These are phyloP conservation scores for Melastoma candidum DNA, from an alignment of 441 rosid species.

Conservation along the genomic window DNA sequence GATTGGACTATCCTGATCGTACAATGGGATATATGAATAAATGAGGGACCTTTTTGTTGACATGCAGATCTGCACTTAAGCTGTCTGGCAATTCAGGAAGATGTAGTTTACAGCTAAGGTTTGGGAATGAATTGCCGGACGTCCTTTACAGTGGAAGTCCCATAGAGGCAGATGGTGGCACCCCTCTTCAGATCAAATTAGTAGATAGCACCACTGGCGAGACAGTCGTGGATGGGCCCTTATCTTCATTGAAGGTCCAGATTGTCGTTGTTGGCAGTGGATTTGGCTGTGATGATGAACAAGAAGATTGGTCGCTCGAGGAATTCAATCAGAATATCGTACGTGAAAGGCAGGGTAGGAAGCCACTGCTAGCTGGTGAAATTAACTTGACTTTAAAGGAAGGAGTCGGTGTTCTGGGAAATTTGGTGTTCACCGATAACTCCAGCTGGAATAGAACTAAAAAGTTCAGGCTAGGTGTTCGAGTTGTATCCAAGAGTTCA, in stretches of 20 bases:
- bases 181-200: constrained; percentile 30
- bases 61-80: constrained; percentile 21
- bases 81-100: constrained; percentile 24
- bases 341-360: constrained; percentile 49
- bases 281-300: constrained; percentile 32
- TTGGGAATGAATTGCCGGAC: constrained; percentile 23
- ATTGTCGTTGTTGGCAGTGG: constrained; percentile 57
- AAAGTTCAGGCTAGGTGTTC: constrained; percentile 68
- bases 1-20: neutral
- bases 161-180: constrained; percentile 31
- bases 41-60: neutral
- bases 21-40: neutral
- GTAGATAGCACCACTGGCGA: constrained; percentile 32
- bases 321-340: constrained; percentile 39
- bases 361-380: constrained; percentile 68
- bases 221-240: constrained; percentile 29
- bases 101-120: constrained; percentile 33
- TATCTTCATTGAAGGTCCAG: constrained; percentile 42
- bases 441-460: constrained; percentile 72
- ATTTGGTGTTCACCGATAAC: constrained; percentile 58
- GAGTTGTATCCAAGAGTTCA: constrained; percentile 15
- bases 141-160: constrained; percentile 45
- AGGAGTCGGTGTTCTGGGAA: constrained; percentile 41
- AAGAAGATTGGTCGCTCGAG: constrained; percentile 41
- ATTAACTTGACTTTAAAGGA: constrained; percentile 23